A percentile compares a stretch with the other conserved stretches of the same genome.
Conservation (phyloP, 495 filamentous ascomycete genomes). For the Bryoglossum gracile region DNA sequence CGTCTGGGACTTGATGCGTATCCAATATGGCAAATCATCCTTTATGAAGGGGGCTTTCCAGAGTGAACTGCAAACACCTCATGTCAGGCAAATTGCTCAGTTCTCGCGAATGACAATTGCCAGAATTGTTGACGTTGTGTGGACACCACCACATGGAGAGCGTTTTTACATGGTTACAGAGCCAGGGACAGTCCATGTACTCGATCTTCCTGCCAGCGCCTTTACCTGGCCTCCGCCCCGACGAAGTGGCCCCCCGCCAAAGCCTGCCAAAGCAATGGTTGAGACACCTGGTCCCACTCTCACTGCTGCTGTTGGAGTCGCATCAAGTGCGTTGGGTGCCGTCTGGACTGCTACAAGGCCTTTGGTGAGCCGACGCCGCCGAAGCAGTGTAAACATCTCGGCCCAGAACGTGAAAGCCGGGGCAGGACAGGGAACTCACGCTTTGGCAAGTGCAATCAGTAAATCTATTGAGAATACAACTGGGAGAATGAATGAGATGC, state of each 20-base stretch:
- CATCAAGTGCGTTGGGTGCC: slow-evolving; percentile 28
- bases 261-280: slow-evolving; percentile 39
- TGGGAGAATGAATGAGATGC: slow-evolving; percentile 68
- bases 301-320: slow-evolving; percentile 20
- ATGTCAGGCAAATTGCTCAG: slow-evolving; percentile 75
- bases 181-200: slow-evolving; percentile 86
- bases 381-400: slow-evolving; percentile 37
- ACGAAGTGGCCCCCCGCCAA: slow-evolving; percentile 32
- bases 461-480: slow-evolving; percentile 78
- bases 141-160: slow-evolving; percentile 76
- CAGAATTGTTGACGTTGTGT: slow-evolving; percentile 80
- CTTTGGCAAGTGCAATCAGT: slow-evolving; percentile 73
- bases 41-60: slow-evolving; percentile 40
- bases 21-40: slow-evolving; percentile 47
- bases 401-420: slow-evolving; percentile 57
- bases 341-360: slow-evolving; percentile 34
- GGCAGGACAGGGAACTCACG: slow-evolving; percentile 66
- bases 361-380: slow-evolving; percentile 41
- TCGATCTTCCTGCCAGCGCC: slow-evolving; percentile 74
- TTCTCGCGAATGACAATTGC: slow-evolving; percentile 88
- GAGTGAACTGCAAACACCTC: slow-evolving; percentile 30
- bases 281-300: slow-evolving; percentile 11
- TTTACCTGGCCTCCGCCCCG: slow-evolving; percentile 87
- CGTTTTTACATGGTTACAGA: slow-evolving; percentile 80
- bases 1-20: slow-evolving; percentile 87